Conservation (phyloP, 257 asterid species). For the Paraleonurus japonicus region DNA sequence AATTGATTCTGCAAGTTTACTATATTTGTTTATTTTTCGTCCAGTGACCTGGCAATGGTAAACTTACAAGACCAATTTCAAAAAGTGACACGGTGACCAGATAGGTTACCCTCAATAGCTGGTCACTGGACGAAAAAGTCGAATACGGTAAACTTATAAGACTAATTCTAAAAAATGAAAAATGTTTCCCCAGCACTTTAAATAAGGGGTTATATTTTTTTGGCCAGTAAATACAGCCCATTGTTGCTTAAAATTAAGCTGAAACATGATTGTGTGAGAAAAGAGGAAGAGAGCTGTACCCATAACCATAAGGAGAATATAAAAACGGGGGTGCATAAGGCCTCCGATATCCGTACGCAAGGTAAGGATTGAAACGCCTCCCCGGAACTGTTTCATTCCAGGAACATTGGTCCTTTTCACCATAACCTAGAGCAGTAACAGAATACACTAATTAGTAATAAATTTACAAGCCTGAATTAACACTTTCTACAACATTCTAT, state of each 20-base stretch:
- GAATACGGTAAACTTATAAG: too few relatives aligned
- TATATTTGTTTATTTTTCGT: too few relatives aligned
- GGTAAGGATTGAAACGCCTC: constrained; percentile 74
- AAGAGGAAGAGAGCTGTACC: constrained; percentile 39
- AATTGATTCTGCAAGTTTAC: too few relatives aligned
- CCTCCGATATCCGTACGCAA: constrained; percentile 65
- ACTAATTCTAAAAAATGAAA: too few relatives aligned
- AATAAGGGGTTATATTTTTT: too few relatives aligned
- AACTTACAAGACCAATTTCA: too few relatives aligned
- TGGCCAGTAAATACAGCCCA: too few relatives aligned
- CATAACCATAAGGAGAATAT: constrained; percentile 83
- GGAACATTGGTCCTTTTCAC: constrained; percentile 93
- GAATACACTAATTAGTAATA: not conserved
- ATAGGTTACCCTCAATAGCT: too few relatives aligned
- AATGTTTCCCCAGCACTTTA: too few relatives aligned
- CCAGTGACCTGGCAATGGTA: too few relatives aligned
- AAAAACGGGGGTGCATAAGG: constrained; percentile 74
- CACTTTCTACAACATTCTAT: not conserved
- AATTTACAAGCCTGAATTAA: constrained; percentile 2
- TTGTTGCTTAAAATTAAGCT: not conserved
- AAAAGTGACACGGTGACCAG: too few relatives aligned
- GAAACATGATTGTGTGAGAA: not conserved
- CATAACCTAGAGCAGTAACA: constrained; percentile 56
- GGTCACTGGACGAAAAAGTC: too few relatives aligned
- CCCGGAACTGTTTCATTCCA: constrained; percentile 89